Evolutionary conservation across 2,329 filamentous ascomycete genomes (phyloP).

Genomic region (Karstenula rhodostoma): DNA sequence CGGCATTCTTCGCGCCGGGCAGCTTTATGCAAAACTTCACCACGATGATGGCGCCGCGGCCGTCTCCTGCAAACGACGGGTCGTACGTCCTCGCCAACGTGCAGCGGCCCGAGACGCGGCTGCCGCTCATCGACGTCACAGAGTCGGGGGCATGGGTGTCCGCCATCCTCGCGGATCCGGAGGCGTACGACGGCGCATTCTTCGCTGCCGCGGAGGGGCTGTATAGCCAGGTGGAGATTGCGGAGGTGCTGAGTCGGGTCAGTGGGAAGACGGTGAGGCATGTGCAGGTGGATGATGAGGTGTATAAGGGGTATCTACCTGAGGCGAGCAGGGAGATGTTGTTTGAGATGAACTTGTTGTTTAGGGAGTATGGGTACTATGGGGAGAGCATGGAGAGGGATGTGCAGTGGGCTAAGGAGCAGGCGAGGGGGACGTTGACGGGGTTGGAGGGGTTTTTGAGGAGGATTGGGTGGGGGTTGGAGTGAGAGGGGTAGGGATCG

Average conservation of each 20-base stretch:
- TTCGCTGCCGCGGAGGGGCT: conserved; percentile 56
- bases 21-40: conserved; percentile 64
- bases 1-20: conserved; percentile 63
- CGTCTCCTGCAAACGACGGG: conserved; percentile 30
- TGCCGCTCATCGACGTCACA: conserved; percentile 57
- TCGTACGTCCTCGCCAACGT: conserved; percentile 33
- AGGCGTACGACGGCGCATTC: conserved; percentile 53
- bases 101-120: conserved; percentile 17
- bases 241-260: conserved; percentile 49
- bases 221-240: conserved; percentile 52
- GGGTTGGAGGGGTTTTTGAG: conserved; percentile 38
- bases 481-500: conserved; percentile 28
- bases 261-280: conserved; percentile 50
- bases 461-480: conserved; percentile 30
- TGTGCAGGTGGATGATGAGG: conserved; percentile 36
- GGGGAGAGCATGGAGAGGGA: conserved; percentile 31
- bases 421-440: conserved; percentile 35
- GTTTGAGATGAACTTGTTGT: conserved; percentile 37
- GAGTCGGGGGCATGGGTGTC: conserved; percentile 57
- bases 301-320: conserved; percentile 35
- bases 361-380: conserved; percentile 43
- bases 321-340: conserved; percentile 27
- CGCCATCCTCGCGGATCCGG: conserved; percentile 54
- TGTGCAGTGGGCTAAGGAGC: conserved; percentile 36
- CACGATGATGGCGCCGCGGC: conserved; percentile 23